Evolutionary conservation across 345 rosid species (phyloP), one percentile per base, ranked within the genome.

Genomic region (Capsella bursapastoris): DNA sequence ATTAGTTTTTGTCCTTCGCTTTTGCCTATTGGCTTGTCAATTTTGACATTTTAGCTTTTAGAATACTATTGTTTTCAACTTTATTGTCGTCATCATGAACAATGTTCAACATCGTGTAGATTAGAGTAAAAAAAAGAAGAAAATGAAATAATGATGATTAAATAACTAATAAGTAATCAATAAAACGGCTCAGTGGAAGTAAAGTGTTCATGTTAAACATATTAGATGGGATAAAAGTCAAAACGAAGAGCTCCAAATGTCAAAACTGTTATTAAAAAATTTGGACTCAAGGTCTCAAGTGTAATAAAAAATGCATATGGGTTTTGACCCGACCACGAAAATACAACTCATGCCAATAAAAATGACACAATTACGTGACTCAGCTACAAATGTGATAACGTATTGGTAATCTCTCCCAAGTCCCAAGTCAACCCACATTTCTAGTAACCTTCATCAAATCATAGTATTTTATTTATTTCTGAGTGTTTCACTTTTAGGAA

Each of bases 371-470:
- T 34, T 22, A 1, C 2, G 8, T 58, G 57, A 32, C 66, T 57
- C 47, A 70, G 74, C 58, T 9, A 37, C 58, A 72, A 41, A 63
- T 51, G 52, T 58, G 78, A 58, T 49, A 14, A 57, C 50, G 73
- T 41, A 9, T 28, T 0, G 25, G 25, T 22, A 3, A 13, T 40
- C 35, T 58, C 25, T 22, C 25, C 25, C 25, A 22, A 22, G 25
- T 22, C 10, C 13, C 2, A 50, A 40, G 78, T 74, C 78, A 66
- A 67, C 65, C 31, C 45, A 65, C 40, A 47, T 57, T 55, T 65
- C 0, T 9, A n/a, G 49, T 32, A 31, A 64, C n/a, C 1, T 27
- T 62, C 62, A 43, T 41, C 25, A 48, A 22, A 64, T 22, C 4
- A 0, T 32, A 9, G 25, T 37, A 18, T 22, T 37, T 51, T 51